These are phyloP conservation scores for Lotus japonicus DNA, from an alignment of 306 rosid species.

Conservation along the genomic window DNA sequence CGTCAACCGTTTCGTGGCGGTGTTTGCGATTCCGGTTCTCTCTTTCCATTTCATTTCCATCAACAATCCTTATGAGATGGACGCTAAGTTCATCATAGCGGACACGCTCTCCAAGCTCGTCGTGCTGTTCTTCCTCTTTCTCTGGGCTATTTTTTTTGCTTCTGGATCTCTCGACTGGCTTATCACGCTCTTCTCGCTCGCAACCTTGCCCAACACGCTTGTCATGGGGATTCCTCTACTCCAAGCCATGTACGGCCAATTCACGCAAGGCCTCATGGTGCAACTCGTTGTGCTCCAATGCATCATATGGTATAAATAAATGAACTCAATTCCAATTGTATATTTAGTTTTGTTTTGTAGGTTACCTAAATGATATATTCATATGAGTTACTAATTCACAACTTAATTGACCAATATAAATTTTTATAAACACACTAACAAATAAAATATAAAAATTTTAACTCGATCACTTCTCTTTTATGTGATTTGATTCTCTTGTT, in stretches of 20 bases:
- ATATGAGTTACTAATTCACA: too few species aligned
- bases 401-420: too few species aligned
- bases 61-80: slow-evolving; percentile 75
- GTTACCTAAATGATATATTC: too few species aligned
- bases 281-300: slow-evolving; percentile 88
- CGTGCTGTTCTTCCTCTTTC: slow-evolving; percentile 36
- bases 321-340: too few species aligned
- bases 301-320: slow-evolving; percentile 77
- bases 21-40: slow-evolving; percentile 75
- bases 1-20: slow-evolving; percentile 88
- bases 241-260: slow-evolving; percentile 82
- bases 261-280: slow-evolving; percentile 67
- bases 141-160: slow-evolving; percentile 43
- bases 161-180: slow-evolving; percentile 72
- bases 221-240: slow-evolving; percentile 91
- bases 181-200: slow-evolving; percentile 74
- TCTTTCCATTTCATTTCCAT: slow-evolving; percentile 82
- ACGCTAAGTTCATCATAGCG: slow-evolving; percentile 60
- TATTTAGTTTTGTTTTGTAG: too few species aligned
- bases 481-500: too few species aligned
- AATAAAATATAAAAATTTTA: too few species aligned
- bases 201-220: slow-evolving; percentile 76
- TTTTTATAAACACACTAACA: too few species aligned
- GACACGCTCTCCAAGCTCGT: slow-evolving; percentile 62
- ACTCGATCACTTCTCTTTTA: too few species aligned